A percentile compares a stretch with the other conserved stretches of the same genome.
phyloP scores from a whole-genome alignment of 2,329 filamentous ascomycete species.

The Epichloe uncinata region DNA sequence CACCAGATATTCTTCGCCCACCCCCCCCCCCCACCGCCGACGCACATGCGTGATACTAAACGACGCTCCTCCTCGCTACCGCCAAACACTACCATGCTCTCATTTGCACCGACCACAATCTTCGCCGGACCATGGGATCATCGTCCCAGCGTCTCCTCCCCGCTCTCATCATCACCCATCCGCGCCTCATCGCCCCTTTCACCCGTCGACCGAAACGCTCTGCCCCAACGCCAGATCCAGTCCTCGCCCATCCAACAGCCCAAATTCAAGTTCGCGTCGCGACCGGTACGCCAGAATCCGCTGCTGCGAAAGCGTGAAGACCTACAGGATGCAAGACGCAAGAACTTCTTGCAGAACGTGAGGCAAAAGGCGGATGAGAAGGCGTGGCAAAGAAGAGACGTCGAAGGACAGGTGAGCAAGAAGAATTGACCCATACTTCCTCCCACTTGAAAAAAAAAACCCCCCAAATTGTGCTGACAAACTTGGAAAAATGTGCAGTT shows the following conservation, averaged over 20 bases:
- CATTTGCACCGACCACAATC: conserved; percentile 28
- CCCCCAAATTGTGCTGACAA: background rate
- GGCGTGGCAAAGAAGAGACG: conserved; percentile 45
- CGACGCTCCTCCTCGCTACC: conserved; percentile 1
- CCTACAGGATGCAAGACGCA: conserved; percentile 48
- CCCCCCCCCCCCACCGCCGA: no score
- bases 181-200: conserved; percentile 37
- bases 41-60: conserved; percentile 1
- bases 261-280: conserved; percentile 38
- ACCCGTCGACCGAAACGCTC: conserved; percentile 27
- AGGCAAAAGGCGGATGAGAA: conserved; percentile 46
- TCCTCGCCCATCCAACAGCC: conserved; percentile 30
- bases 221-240: conserved; percentile 27
- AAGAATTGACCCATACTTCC: background rate
- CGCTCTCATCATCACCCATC: conserved; percentile 45
- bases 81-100: conserved; percentile 24
- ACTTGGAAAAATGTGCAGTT: conserved; percentile 13
- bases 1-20: background rate
- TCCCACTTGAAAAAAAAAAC: background rate
- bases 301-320: conserved; percentile 47
- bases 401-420: conserved; percentile 37
- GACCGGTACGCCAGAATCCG: conserved; percentile 48
- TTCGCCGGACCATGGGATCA: conserved; percentile 31
- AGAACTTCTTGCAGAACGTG: conserved; percentile 56
- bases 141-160: conserved; percentile 38